Percentiles rank a stretch among this genome's conserved stretches.
Evolutionary conservation across 2,329 filamentous ascomycete species (phyloP).

Genomic region (Colletotrichum magnum): DNA sequence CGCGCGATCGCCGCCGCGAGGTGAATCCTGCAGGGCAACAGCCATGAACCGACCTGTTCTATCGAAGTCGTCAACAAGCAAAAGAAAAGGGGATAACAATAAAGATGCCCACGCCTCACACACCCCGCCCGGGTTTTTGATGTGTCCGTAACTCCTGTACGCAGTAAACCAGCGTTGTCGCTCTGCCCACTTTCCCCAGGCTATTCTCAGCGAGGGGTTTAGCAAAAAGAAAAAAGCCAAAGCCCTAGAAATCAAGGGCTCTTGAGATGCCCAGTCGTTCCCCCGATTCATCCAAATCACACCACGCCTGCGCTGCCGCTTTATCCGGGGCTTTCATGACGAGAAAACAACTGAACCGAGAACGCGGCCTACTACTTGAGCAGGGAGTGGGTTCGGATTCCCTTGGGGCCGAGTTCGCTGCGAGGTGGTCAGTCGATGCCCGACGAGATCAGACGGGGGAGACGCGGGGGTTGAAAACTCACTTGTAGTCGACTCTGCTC

Average conservation of each 20-base stretch:
- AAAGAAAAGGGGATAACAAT: neutral
- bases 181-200: neutral
- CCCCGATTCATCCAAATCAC: constrained; percentile 6
- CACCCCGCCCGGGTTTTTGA: constrained; percentile 32
- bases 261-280: neutral
- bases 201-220: neutral
- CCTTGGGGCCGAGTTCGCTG: constrained; percentile 70
- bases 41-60: neutral
- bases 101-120: constrained; percentile 29
- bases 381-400: constrained; percentile 67
- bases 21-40: neutral
- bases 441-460: neutral
- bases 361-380: constrained; percentile 53
- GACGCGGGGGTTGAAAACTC: constrained; percentile 47
- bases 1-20: neutral
- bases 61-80: constrained; percentile 21
- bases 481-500: constrained; percentile 74
- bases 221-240: too few relatives aligned
- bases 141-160: constrained; percentile 40
- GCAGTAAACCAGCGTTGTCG: constrained; percentile 4
- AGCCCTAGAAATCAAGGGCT: too few relatives aligned
- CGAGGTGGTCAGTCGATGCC: constrained; percentile 13
- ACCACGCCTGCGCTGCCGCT: constrained; percentile 16
- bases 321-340: neutral
- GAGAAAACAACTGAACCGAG: neutral